These are phyloP conservation scores for Glarea lozoyensis DNA, from an alignment of 495 filamentous ascomycete species.

Conservation along the genomic window DNA sequence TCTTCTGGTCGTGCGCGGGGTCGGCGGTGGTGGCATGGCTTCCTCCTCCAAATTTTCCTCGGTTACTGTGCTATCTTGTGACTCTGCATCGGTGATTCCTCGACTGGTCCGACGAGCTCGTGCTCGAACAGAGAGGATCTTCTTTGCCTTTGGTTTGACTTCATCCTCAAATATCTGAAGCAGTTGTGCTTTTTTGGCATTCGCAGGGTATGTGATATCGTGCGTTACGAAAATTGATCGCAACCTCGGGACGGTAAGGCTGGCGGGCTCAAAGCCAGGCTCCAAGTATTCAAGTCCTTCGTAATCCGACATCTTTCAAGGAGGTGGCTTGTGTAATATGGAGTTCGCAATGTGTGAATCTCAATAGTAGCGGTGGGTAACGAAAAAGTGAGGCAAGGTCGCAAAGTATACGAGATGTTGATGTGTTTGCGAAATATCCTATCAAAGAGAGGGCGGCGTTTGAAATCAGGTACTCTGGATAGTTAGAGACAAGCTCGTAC, in stretches of 20 bases:
- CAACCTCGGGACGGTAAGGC: slow-evolving; percentile 75
- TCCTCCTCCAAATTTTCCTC: slow-evolving; percentile 37
- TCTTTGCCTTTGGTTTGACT: slow-evolving; percentile 66
- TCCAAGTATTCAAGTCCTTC: slow-evolving; percentile 76
- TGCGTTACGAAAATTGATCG: slow-evolving; percentile 84
- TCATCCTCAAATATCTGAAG: slow-evolving; percentile 74
- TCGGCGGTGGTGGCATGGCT: slow-evolving; percentile 31
- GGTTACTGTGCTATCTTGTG: slow-evolving; percentile 31
- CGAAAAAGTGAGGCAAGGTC: too few species aligned
- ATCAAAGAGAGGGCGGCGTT: too few species aligned
- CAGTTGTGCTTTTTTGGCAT: slow-evolving; percentile 83
- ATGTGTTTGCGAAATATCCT: too few species aligned
- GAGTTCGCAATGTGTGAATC: too few species aligned
- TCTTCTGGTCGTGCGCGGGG: slow-evolving; percentile 34
- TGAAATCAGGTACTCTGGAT: too few species aligned
- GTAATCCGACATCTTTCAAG: slow-evolving; percentile 47
- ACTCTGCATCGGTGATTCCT: slow-evolving; percentile 73
- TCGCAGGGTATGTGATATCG: slow-evolving; percentile 70
- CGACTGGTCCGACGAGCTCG: slow-evolving; percentile 69
- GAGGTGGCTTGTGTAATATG: too few species aligned
- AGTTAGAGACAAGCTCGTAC: too few species aligned
- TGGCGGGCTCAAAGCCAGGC: slow-evolving; percentile 71
- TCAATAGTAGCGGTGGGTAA: too few species aligned
- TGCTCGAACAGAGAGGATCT: slow-evolving; percentile 63
- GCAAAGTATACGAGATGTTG: too few species aligned